Conservation (phyloP, 1,139 yeast genomes). For the Taiozyma sp. region DNA sequence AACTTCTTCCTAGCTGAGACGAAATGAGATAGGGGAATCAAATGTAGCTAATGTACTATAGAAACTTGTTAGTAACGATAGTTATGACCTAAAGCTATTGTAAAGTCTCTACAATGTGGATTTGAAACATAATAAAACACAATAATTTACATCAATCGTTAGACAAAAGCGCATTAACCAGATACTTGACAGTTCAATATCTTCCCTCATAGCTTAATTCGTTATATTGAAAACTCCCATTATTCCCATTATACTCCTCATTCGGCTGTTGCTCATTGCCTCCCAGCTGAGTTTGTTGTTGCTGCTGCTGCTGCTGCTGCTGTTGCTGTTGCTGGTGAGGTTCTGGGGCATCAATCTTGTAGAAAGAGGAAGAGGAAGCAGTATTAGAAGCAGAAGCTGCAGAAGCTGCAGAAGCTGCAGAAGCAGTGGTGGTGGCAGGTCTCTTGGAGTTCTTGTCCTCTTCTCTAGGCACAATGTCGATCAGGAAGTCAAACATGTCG, state of each 20-base stretch:
- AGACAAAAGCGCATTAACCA: neutral
- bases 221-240: constrained; percentile 5
- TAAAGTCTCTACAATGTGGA: too few species aligned
- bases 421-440: constrained; percentile 1
- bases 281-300: neutral
- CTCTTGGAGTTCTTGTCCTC: constrained; percentile 34
- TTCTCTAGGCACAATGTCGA: constrained; percentile 91
- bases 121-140: neutral
- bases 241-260: neutral
- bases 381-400: neutral
- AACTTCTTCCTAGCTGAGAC: constrained; percentile 52
- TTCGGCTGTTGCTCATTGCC: neutral
- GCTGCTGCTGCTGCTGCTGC: neutral
- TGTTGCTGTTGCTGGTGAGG: constrained; percentile 4
- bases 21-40: neutral
- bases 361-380: constrained; percentile 3
- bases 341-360: constrained; percentile 1
- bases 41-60: neutral
- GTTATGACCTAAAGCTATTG: neutral
- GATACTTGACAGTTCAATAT: constrained; percentile 3
- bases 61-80: neutral
- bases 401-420: too few species aligned
- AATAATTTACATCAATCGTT: neutral
- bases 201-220: constrained; percentile 15
- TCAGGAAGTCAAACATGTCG: constrained; percentile 95